A percentile compares a stretch with the other conserved stretches of the same genome.
Evolutionary conservation across 331 rosid species (phyloP).

Genomic region (Pyrus hybrid): DNA sequence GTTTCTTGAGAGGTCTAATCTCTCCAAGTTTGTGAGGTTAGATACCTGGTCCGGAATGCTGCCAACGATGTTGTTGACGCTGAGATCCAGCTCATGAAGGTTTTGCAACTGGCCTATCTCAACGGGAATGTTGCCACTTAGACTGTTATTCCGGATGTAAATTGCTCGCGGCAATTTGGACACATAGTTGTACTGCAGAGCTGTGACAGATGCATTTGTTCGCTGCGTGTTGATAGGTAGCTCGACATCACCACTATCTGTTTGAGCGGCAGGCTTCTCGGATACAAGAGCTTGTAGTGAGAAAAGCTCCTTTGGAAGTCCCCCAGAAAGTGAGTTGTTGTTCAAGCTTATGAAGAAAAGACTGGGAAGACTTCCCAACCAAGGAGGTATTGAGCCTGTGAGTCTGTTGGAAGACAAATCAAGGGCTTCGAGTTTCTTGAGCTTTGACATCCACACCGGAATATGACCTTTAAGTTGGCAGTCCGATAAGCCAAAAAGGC

Average conservation of each 20-base stretch:
- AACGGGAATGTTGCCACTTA: background rate
- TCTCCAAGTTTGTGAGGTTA: background rate
- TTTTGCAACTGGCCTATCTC: background rate
- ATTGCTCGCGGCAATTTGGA: background rate
- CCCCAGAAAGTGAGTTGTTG: background rate
- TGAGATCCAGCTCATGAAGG: background rate
- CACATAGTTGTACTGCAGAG: background rate
- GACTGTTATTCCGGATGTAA: background rate
- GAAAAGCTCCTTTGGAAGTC: background rate
- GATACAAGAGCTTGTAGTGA: background rate
- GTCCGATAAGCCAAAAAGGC: background rate
- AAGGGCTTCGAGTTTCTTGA: background rate
- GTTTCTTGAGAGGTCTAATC: background rate
- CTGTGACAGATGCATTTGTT: fast-evolving
- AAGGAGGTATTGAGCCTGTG: background rate
- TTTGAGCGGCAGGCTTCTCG: background rate
- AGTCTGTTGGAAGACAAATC: background rate
- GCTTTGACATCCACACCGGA: background rate
- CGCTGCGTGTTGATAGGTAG: background rate
- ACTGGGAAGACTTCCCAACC: background rate
- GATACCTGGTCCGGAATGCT: background rate
- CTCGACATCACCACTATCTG: background rate
- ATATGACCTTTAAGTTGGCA: background rate
- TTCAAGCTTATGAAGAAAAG: background rate
- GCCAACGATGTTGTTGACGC: background rate